A percentile compares a stretch with the other conserved stretches of the same genome.
Evolutionary conservation across 805 yeast species (phyloP).

Genomic region (Saturnispora quitensis): DNA sequence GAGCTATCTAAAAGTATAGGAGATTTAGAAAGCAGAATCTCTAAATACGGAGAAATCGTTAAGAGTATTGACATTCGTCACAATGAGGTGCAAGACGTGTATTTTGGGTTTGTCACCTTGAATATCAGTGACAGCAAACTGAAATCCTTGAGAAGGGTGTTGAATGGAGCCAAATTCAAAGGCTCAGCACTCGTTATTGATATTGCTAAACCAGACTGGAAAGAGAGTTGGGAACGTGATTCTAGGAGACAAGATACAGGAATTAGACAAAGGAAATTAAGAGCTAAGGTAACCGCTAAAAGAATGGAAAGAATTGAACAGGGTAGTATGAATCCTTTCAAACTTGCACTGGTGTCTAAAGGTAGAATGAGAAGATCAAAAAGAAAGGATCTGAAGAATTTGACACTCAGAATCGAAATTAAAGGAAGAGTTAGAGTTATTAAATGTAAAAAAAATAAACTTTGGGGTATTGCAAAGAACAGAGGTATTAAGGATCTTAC

Average conservation of each 20-base stretch:
- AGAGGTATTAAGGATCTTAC: conserved; percentile 55
- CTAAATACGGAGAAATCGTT: conserved; percentile 50
- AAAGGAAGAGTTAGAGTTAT: conserved; percentile 49
- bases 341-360: conserved; percentile 15
- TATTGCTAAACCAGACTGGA: conserved; percentile 51
- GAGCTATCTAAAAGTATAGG: conserved; percentile 35
- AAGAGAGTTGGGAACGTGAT: conserved; percentile 39
- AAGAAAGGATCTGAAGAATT: conserved; percentile 43
- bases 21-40: conserved; percentile 47
- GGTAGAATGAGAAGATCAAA: conserved; percentile 57
- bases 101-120: conserved; percentile 63
- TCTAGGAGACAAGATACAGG: conserved; percentile 31
- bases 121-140: conserved; percentile 37
- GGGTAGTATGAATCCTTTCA: conserved; percentile 31
- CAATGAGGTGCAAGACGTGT: conserved; percentile 45
- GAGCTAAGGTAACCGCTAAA: conserved; percentile 27
- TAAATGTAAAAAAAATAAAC: conserved; percentile 60
- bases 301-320: conserved; percentile 37
- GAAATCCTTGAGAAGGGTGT: conserved; percentile 41
- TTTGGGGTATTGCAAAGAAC: conserved; percentile 85
- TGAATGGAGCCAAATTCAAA: conserved; percentile 68
- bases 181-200: conserved; percentile 58
- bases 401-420: conserved; percentile 56
- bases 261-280: conserved; percentile 21
- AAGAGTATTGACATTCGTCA: conserved; percentile 40